These are phyloP conservation scores for Colletotrichum abscissum DNA, from an alignment of 2,329 filamentous ascomycete genomes.

Conservation along the genomic window DNA sequence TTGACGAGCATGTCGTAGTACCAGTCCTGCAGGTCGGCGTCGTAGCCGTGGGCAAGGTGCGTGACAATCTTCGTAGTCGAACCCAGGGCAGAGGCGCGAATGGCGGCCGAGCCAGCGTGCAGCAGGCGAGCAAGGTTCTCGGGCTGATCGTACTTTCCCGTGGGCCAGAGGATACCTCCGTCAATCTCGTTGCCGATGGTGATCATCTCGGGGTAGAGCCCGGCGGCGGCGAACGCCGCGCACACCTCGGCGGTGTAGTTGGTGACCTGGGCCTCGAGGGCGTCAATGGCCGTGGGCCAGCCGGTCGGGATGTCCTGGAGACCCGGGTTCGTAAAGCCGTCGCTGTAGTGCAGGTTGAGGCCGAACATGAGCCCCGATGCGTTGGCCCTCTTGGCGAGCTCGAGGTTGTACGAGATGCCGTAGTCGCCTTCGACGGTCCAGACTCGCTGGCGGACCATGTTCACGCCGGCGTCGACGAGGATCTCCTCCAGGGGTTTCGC, in stretches of 20 bases:
- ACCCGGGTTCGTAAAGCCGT: slow-evolving; percentile 1
- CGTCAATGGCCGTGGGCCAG: slow-evolving; percentile 6
- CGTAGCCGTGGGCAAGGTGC: too few species aligned
- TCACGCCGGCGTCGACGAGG: neutral
- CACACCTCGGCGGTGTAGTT: neutral
- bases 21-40: too few species aligned
- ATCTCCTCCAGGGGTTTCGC: too few species aligned
- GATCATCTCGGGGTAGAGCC: slow-evolving; percentile 5
- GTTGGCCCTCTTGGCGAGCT: neutral
- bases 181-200: slow-evolving; percentile 13
- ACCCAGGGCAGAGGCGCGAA: too few species aligned
- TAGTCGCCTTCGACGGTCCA: slow-evolving; percentile 16
- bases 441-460: slow-evolving; percentile 9
- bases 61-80: neutral
- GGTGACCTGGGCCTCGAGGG: neutral
- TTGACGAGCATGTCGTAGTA: too few species aligned
- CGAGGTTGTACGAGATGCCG: slow-evolving; percentile 4
- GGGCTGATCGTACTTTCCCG: too few species aligned
- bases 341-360: neutral
- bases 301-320: slow-evolving; percentile 1
- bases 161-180: neutral
- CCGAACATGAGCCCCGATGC: slow-evolving; percentile 2
- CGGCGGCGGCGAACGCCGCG: slow-evolving; percentile 1
- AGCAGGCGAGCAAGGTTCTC: too few species aligned
- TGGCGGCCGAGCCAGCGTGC: too few species aligned